A percentile compares a stretch with the other conserved stretches of the same genome.
phyloP scores from a whole-genome alignment of 139 green algal genomes.

The Nannochloris sp. region DNA sequence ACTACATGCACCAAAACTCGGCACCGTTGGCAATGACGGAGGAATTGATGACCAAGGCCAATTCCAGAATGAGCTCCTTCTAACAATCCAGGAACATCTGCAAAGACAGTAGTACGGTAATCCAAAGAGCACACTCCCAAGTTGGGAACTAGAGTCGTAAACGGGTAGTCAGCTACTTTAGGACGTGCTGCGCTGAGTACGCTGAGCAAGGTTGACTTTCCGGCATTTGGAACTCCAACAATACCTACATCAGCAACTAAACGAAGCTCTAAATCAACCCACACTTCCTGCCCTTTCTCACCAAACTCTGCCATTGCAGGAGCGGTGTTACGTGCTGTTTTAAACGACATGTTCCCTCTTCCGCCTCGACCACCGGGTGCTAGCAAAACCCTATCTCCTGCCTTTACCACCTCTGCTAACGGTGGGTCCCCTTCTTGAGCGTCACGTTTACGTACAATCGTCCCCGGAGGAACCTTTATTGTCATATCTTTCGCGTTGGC shows the following conservation, averaged over 20 bases:
- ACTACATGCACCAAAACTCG: slow-evolving; percentile 86
- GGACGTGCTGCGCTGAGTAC: slow-evolving; percentile 72
- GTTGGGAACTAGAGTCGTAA: slow-evolving; percentile 97
- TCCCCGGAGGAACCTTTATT: slow-evolving; percentile 82
- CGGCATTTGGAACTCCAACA: slow-evolving; percentile 87
- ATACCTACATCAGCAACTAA: slow-evolving; percentile 92
- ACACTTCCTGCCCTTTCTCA: slow-evolving; percentile 51
- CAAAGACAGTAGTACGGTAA: slow-evolving; percentile 64
- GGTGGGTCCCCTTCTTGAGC: slow-evolving; percentile 33
- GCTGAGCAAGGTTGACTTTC: slow-evolving; percentile 88
- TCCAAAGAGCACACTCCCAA: slow-evolving; percentile 89
- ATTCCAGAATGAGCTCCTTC: slow-evolving; percentile 83
- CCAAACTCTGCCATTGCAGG: slow-evolving; percentile 59
- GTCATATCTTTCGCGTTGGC: slow-evolving; percentile 62
- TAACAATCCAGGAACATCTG: slow-evolving; percentile 89
- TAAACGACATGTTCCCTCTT: slow-evolving; percentile 90
- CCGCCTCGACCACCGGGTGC: slow-evolving; percentile 76
- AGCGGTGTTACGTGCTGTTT: slow-evolving; percentile 74
- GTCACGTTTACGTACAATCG: slow-evolving; percentile 69
- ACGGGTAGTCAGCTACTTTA: slow-evolving; percentile 96
- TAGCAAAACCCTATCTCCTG: slow-evolving; percentile 63
- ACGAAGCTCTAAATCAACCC: slow-evolving; percentile 86
- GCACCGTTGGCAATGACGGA: slow-evolving; percentile 67
- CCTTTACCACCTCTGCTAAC: slow-evolving; percentile 74
- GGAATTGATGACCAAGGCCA: slow-evolving; percentile 92